These are phyloP conservation scores for Fusarium tanahbumbuense DNA, from an alignment of 2,329 filamentous ascomycete species.

Conservation along the genomic window DNA sequence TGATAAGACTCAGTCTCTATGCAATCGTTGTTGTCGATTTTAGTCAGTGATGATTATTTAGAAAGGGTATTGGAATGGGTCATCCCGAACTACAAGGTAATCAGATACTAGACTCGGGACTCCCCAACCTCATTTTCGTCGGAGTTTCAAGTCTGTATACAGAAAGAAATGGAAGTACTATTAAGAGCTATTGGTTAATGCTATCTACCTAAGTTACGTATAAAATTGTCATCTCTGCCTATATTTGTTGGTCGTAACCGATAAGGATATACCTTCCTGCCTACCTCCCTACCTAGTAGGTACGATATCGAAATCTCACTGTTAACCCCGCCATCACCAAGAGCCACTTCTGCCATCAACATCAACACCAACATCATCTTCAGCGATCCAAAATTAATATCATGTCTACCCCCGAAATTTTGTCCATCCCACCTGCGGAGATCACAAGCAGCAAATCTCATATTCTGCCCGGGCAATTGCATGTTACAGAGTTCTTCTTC, in stretches of 20 bases:
- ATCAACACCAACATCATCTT: slow-evolving; percentile 9
- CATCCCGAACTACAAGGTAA: neutral
- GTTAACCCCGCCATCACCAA: slow-evolving; percentile 29
- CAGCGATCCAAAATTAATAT: neutral
- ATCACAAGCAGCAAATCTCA: slow-evolving; percentile 58
- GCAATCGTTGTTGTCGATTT: no score
- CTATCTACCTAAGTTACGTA: neutral
- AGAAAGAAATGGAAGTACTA: neutral
- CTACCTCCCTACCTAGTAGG: neutral
- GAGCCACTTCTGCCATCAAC: slow-evolving; percentile 7
- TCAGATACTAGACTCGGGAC: neutral
- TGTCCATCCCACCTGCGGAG: slow-evolving; percentile 52
- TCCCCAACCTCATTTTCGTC: neutral
- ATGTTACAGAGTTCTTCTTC: slow-evolving; percentile 86
- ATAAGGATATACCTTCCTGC: neutral
- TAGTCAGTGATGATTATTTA: neutral
- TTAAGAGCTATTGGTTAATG: neutral
- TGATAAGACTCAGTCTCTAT: neutral
- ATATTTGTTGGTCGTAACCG: neutral
- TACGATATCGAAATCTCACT: neutral
- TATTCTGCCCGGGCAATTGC: slow-evolving; percentile 70
- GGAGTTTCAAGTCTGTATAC: neutral
- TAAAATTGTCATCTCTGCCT: neutral
- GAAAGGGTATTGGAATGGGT: neutral
- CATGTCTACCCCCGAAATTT: slow-evolving; percentile 29